Conservation (phyloP, 2,329 filamentous ascomycete genomes). For the Exserohilum turcica region DNA sequence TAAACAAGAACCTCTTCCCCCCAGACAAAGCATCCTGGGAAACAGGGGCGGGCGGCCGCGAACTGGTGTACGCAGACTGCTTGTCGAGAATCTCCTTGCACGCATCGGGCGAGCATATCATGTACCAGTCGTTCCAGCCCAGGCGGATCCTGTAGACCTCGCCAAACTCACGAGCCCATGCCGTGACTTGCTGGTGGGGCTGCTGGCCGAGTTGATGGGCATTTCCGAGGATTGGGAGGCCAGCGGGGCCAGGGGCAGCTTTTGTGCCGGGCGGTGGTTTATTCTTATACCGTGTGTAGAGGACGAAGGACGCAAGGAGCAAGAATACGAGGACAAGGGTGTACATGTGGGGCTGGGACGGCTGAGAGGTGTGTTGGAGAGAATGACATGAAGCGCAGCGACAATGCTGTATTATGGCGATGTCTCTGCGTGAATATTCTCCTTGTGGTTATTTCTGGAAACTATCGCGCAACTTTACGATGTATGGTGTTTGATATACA, state of each 20-base stretch:
- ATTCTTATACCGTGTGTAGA: constrained; percentile 15
- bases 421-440: neutral
- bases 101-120: constrained; percentile 52
- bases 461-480: neutral
- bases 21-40: constrained; percentile 48
- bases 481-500: constrained; percentile 1
- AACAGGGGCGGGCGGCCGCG: constrained; percentile 48
- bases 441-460: neutral
- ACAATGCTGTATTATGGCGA: neutral
- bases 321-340: constrained; percentile 20
- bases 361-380: neutral
- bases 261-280: constrained; percentile 24
- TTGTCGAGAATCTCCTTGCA: constrained; percentile 55
- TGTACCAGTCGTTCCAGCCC: constrained; percentile 55
- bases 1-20: constrained; percentile 49
- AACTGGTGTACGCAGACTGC: constrained; percentile 44
- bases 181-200: constrained; percentile 38
- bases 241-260: constrained; percentile 31
- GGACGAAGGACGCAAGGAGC: constrained; percentile 14
- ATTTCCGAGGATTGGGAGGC: constrained; percentile 37
- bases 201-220: constrained; percentile 35
- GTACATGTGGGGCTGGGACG: constrained; percentile 25
- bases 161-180: constrained; percentile 52
- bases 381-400: neutral
- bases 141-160: constrained; percentile 53